Evolutionary conservation across 805 yeast genomes (phyloP).

Genomic region (Myxozyma vanderwaltii): DNA sequence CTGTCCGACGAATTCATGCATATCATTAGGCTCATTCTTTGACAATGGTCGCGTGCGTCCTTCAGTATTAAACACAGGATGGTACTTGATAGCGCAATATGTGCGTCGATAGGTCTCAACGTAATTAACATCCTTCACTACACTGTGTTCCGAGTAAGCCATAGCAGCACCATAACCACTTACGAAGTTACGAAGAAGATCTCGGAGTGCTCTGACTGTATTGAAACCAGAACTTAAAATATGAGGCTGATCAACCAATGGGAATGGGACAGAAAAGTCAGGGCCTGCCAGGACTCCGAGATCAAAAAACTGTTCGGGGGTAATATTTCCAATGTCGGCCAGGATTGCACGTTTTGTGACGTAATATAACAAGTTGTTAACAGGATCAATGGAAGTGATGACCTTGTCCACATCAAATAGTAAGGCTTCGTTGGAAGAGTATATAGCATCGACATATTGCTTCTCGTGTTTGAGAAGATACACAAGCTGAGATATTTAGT

Average conservation of each 20-base stretch:
- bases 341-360: conserved; percentile 62
- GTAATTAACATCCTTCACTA: conserved; percentile 29
- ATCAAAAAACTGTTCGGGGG: conserved; percentile 71
- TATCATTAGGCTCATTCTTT: conserved; percentile 70
- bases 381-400: conserved; percentile 70
- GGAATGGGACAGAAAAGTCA: conserved; percentile 69
- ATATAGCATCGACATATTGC: conserved; percentile 67
- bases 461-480: conserved; percentile 57
- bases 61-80: conserved; percentile 69
- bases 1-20: conserved; percentile 80
- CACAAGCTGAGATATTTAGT: conserved; percentile 51
- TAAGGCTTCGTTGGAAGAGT: conserved; percentile 81
- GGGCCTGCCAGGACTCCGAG: conserved; percentile 79
- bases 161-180: conserved; percentile 40
- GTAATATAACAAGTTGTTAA: conserved; percentile 64
- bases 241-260: conserved; percentile 43
- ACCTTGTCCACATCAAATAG: conserved; percentile 68
- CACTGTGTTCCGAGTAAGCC: conserved; percentile 28
- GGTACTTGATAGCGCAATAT: conserved; percentile 62
- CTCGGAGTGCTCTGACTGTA: conserved; percentile 38
- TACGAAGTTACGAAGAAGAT: conserved; percentile 37
- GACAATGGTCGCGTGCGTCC: conserved; percentile 69
- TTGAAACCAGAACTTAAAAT: conserved; percentile 10
- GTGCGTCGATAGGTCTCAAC: conserved; percentile 65
- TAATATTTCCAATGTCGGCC: conserved; percentile 56